Base-by-base conservation (phyloP, 2,329 filamentous ascomycete species). In the Hypoxylon sp. region DNA sequence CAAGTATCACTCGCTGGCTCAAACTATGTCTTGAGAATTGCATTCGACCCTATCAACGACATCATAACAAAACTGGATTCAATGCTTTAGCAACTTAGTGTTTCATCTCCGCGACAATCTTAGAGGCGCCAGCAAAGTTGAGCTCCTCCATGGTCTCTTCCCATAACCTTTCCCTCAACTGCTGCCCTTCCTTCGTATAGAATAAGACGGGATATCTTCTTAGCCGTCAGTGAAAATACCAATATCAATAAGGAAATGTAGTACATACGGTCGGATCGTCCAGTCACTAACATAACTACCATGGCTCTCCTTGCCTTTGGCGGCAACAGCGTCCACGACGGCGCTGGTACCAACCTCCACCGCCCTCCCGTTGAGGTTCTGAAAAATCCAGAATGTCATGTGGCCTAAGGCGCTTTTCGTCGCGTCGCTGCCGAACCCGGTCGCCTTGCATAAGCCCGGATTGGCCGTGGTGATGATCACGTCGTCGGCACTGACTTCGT, bases 111-210 rank as follows among this genome's bases (percentile, higher is more conserved):
- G 71, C 61, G 2, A 77, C 37, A 20, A 76, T 73, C 53, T 64
- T 61, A 1, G 74, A 73, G 37, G 66, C 72, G 6, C 73, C 69
- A 5, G 68, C 74, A 49, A 76, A 76, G 37, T 73, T 73, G 6
- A 77, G 58, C 63, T 76, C 75, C 60, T 75, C 73, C 65, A 77
- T 64, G 6, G 75, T 76, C 55, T 77, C 76, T 56, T 76, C 72
- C 76, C 76, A 77, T 46, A 76, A 51, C 51, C 70, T 68, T 14
- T 76, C 72, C 61, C 53, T 65, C 7, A 73, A 42, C 22, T 65
- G 58, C 1, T 61, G 56, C 1, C 75, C 74, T 35, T 70, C 70
- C 30, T 72, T 51, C 5, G 73, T 76, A 22, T 76, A 77, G 20
- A 73, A 13, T 0, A 74, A 48, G 30, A 55, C 30, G 3, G 73